Conservation (phyloP, 768 basidiomycete genomes). For the Gymnopilus dilepis region DNA sequence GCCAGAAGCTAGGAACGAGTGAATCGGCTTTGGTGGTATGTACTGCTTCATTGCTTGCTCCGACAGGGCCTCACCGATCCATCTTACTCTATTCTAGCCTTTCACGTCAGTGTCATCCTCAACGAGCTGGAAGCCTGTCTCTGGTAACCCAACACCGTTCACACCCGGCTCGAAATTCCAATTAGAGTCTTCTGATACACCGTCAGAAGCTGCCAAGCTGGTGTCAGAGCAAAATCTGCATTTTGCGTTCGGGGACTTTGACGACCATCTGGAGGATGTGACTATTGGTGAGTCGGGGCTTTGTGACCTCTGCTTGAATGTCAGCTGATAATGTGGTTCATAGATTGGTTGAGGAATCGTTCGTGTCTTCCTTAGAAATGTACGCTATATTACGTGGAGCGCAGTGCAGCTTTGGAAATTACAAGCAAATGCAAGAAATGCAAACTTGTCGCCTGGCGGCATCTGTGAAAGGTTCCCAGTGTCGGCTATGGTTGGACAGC, state of each 20-base stretch:
- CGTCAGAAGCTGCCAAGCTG: conserved; percentile 50
- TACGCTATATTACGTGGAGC: too few species aligned
- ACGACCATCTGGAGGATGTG: conserved; percentile 82
- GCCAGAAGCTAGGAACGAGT: conserved; percentile 55
- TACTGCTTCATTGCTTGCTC: conserved; percentile 13
- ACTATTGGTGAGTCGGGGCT: conserved; percentile 46
- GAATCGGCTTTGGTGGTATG: conserved; percentile 65
- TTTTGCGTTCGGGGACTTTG: conserved; percentile 75
- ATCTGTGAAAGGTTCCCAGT: too few species aligned
- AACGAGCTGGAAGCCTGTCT: conserved; percentile 56
- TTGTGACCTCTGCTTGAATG: conserved; percentile 26
- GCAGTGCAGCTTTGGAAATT: too few species aligned
- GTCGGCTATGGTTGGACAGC: too few species aligned
- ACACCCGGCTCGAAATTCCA: conserved; percentile 49
- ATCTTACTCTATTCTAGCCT: conserved; percentile 2
- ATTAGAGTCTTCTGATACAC: conserved; percentile 50
- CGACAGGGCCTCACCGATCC: not conserved
- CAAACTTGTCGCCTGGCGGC: too few species aligned
- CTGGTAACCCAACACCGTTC: conserved; percentile 46
- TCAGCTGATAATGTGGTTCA: too few species aligned
- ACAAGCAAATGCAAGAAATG: too few species aligned
- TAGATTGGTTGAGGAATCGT: conserved; percentile 54
- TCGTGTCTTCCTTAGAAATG: conserved; percentile 36
- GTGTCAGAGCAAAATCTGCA: conserved; percentile 59
- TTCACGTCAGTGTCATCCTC: conserved; percentile 33